Percentiles rank a stretch among this genome's conserved stretches.
Evolutionary conservation across 2,329 filamentous ascomycete species (phyloP).

Genomic region (Aureobasidium vineae): DNA sequence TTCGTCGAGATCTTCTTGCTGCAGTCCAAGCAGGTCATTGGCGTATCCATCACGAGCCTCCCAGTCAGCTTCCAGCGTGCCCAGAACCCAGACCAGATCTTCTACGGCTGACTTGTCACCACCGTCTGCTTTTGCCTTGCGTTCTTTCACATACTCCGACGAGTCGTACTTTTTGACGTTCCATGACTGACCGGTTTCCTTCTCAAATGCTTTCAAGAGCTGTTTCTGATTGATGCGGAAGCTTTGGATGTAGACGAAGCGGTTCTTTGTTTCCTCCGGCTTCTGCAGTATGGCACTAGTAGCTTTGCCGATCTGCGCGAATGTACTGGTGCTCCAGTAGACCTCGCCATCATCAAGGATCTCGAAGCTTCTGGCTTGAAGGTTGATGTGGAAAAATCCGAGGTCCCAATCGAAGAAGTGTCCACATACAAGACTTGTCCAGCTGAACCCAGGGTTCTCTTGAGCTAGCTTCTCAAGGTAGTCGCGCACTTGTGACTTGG

Average conservation of each 20-base stretch:
- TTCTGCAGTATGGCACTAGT: slow-evolving; percentile 53
- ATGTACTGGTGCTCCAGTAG: slow-evolving; percentile 53
- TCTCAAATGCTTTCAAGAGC: slow-evolving; percentile 55
- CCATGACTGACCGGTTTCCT: slow-evolving; percentile 53
- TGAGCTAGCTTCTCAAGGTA: slow-evolving; percentile 47
- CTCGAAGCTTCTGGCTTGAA: slow-evolving; percentile 50
- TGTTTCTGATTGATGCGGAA: slow-evolving; percentile 60
- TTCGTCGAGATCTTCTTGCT: slow-evolving; percentile 43
- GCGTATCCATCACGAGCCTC: slow-evolving; percentile 39
- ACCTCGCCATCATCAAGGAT: slow-evolving; percentile 59
- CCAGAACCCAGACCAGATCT: slow-evolving; percentile 37
- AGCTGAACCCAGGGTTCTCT: slow-evolving; percentile 51
- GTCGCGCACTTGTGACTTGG: slow-evolving; percentile 52
- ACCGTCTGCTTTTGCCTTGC: slow-evolving; percentile 40
- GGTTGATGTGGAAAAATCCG: slow-evolving; percentile 55
- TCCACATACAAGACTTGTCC: slow-evolving; percentile 60
- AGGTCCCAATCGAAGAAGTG: slow-evolving; percentile 63
- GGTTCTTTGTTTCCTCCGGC: slow-evolving; percentile 54
- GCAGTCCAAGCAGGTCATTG: slow-evolving; percentile 45
- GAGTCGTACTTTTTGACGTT: slow-evolving; percentile 45
- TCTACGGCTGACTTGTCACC: slow-evolving; percentile 38
- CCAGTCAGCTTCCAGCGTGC: slow-evolving; percentile 37
- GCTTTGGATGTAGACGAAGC: slow-evolving; percentile 58
- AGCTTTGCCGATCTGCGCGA: slow-evolving; percentile 53
- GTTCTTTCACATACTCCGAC: slow-evolving; percentile 35